Conservation (phyloP, 768 basidiomycete species). For the Scleroderma bovista region DNA sequence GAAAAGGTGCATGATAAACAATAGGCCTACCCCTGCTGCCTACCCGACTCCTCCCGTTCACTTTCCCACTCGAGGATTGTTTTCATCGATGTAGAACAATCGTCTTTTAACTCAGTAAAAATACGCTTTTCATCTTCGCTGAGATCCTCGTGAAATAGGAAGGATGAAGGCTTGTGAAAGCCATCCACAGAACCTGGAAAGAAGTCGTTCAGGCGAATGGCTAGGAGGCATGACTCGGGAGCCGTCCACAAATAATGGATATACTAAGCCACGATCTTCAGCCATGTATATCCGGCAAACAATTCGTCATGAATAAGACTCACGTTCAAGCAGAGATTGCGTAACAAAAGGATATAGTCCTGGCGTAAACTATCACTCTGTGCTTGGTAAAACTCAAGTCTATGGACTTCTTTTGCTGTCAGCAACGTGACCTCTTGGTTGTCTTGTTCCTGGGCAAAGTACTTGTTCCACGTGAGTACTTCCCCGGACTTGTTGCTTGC, state of each 20-base stretch:
- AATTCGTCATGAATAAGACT: neutral
- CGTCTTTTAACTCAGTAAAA: conserved; percentile 12
- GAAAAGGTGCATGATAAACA: neutral
- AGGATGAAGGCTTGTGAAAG: conserved; percentile 9
- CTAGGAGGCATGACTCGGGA: conserved; percentile 21
- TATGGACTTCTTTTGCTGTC: conserved; percentile 10
- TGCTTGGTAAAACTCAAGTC: conserved; percentile 8
- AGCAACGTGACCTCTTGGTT: conserved; percentile 14
- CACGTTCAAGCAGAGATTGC: conserved; percentile 18
- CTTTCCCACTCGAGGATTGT: conserved; percentile 16
- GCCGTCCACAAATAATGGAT: conserved; percentile 25
- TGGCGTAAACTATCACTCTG: conserved; percentile 12
- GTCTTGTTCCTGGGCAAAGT: conserved; percentile 10
- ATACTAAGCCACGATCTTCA: conserved; percentile 12
- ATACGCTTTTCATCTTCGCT: conserved; percentile 16
- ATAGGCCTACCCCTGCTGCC: conserved; percentile 6
- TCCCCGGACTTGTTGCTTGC: conserved; percentile 12
- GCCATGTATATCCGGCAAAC: neutral
- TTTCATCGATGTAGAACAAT: conserved; percentile 16
- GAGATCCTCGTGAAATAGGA: conserved; percentile 20
- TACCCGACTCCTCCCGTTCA: conserved; percentile 8
- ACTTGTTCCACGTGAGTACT: conserved; percentile 22
- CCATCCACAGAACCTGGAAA: conserved; percentile 23
- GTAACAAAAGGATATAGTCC: conserved; percentile 20
- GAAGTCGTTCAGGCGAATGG: conserved; percentile 17